Conservation (phyloP, 306 rosid genomes). For the Morella rubra region DNA sequence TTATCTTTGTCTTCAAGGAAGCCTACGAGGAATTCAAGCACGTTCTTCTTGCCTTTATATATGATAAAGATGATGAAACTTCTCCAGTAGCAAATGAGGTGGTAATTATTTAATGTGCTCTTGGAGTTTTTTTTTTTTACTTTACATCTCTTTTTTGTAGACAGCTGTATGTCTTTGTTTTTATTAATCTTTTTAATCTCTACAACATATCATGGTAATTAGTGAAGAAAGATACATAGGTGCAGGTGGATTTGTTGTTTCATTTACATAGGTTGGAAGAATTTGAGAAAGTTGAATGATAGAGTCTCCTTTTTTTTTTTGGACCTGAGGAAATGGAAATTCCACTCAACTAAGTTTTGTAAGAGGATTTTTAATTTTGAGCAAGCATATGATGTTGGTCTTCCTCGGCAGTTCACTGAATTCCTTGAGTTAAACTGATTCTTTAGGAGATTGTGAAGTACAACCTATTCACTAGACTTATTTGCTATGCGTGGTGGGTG, state of each 20-base stretch:
- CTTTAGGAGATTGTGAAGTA: background rate
- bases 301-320: background rate
- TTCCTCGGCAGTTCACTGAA: background rate
- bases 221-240: background rate
- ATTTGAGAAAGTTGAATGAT: background rate
- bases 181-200: background rate
- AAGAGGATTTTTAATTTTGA: too few relatives aligned
- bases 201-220: background rate
- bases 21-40: constrained; percentile 99
- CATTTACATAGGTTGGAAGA: background rate
- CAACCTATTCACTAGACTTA: background rate
- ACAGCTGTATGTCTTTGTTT: background rate
- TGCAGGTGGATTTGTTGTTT: background rate
- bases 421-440: background rate
- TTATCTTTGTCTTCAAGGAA: constrained; percentile 71
- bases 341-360: background rate
- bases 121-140: background rate
- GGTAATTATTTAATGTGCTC: constrained; percentile 3
- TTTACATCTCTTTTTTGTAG: background rate
- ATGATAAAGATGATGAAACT: constrained; percentile 76
- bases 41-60: constrained; percentile 86
- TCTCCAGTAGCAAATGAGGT: constrained; percentile 96
- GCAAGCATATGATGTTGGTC: background rate
- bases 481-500: background rate
- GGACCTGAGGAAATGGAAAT: background rate